Evolutionary conservation across 139 green algal species (phyloP), one percentile per base, ranked within the genome.

Genomic region (Tetradesmus obliquus): DNA sequence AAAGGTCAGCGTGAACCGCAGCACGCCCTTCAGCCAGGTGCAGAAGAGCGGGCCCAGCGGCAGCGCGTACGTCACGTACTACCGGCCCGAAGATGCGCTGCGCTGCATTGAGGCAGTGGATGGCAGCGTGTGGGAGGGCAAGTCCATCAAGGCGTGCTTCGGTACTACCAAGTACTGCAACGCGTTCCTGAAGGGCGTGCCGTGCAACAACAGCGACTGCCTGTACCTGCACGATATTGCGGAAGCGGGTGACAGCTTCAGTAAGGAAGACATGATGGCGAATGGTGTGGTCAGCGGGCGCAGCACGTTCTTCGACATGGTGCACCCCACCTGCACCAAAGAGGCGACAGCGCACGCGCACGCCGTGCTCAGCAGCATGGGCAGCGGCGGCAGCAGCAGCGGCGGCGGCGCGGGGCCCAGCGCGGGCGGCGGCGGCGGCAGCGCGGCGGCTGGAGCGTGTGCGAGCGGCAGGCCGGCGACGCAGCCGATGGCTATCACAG

Each of bases 161-260:
- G 97, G 97, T 5, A 99, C 97, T 19, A 99, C 97, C n/a, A 99
- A 99, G 92, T 99, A 99, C 94, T 99, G 97, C 96, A 98, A 98
- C 92, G 95, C 97, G 15, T 99, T 98, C 89, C 91, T 99, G 22
- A 98, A 98, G 93, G 95, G 98, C 81, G 80, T 96, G 80, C 88
- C 92, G 13, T 99, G 97, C 94, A 98, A 95, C 93, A 99, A 99
- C 89, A 90, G 94, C 4, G 97, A 99, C 84, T 99, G 97, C 94
- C 91, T 99, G 45, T 99, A 99, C 92, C 96, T 99, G 20, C 97
- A 99, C 91, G 96, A 98, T 17, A 98, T 55, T 93, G 90, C 90
- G 4, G 82, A 89, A 24, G 55, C 66, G 0, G 45, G 5, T 55
- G 90, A 92, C 76, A 90, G 81, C 12, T 92, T 92, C 71, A 85